Evolutionary conservation across 768 basidiomycete genomes (phyloP).

Genomic region (Hemileccinum rubropunctum): DNA sequence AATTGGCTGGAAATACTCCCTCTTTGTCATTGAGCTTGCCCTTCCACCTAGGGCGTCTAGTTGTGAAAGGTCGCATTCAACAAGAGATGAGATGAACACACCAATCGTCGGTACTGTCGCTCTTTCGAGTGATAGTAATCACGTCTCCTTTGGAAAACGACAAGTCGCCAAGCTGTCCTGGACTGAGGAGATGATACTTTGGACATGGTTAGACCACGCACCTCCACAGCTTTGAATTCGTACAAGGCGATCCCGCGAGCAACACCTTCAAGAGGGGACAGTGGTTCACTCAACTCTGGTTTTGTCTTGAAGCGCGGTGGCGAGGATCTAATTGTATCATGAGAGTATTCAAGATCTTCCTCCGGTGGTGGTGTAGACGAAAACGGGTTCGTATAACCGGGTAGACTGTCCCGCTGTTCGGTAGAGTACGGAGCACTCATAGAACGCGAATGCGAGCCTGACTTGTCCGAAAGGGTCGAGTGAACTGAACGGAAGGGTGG

Average conservation of each 20-base stretch:
- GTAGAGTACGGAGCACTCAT: constrained; percentile 29
- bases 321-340: constrained; percentile 10
- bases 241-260: constrained; percentile 73
- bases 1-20: constrained; percentile 83
- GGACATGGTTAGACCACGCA: constrained; percentile 26
- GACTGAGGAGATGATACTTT: constrained; percentile 4
- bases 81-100: constrained; percentile 27
- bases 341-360: constrained; percentile 15
- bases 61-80: neutral
- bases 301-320: constrained; percentile 44
- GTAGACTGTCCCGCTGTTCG: neutral
- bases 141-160: constrained; percentile 77
- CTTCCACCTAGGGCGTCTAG: constrained; percentile 57
- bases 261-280: constrained; percentile 56
- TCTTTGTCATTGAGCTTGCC: constrained; percentile 58
- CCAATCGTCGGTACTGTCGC: constrained; percentile 74
- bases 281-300: constrained; percentile 46
- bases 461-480: constrained; percentile 32
- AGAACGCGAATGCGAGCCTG: constrained; percentile 33
- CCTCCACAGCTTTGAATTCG: constrained; percentile 72
- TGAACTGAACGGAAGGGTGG: constrained; percentile 34
- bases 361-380: constrained; percentile 21
- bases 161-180: constrained; percentile 64
- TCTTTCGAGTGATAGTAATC: constrained; percentile 66
- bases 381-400: constrained; percentile 29